These are phyloP conservation scores for Heliophila coronopifolia DNA, from an alignment of 441 rosid genomes.

Conservation along the genomic window DNA sequence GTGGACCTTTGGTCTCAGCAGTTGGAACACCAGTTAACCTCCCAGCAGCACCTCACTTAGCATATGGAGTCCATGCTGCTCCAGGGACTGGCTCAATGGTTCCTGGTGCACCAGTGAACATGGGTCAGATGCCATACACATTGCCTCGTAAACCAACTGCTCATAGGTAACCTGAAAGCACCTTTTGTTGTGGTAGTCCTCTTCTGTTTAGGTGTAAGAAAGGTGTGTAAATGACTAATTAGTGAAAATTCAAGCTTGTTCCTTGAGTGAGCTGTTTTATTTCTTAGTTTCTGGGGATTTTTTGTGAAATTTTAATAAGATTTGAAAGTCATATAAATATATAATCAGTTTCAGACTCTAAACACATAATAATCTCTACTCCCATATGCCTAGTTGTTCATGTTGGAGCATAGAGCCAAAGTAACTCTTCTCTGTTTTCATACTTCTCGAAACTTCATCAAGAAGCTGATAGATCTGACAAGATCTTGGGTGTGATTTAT, in stretches of 20 bases:
- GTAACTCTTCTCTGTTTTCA: slow-evolving; percentile 31
- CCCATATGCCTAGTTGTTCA: too few species aligned
- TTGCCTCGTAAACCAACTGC: slow-evolving; percentile 61
- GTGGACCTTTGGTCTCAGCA: slow-evolving; percentile 77
- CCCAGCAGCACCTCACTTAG: slow-evolving; percentile 64
- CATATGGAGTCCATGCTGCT: slow-evolving; percentile 69
- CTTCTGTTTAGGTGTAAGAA: slow-evolving; percentile 32
- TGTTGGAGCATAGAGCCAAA: slow-evolving; percentile 32
- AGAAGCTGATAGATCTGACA: too few species aligned
- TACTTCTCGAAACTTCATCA: slow-evolving; percentile 34
- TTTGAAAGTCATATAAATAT: too few species aligned
- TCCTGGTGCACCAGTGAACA: slow-evolving; percentile 72
- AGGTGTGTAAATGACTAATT: slow-evolving; percentile 50
- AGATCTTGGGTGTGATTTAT: slow-evolving; percentile 47
- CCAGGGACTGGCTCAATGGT: slow-evolving; percentile 66
- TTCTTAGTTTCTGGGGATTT: slow-evolving; percentile 22
- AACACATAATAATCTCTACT: too few species aligned
- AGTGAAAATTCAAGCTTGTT: slow-evolving; percentile 33
- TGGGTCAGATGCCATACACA: slow-evolving; percentile 61
- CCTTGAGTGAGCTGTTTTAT: slow-evolving; percentile 26
- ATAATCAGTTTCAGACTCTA: slow-evolving; percentile 23
- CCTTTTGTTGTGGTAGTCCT: too few species aligned
- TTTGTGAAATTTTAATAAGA: slow-evolving; percentile 22
- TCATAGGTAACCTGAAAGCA: too few species aligned
- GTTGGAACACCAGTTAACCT: slow-evolving; percentile 92